Conservation (phyloP, 2,329 filamentous ascomycete genomes). For the Capronia americana region DNA sequence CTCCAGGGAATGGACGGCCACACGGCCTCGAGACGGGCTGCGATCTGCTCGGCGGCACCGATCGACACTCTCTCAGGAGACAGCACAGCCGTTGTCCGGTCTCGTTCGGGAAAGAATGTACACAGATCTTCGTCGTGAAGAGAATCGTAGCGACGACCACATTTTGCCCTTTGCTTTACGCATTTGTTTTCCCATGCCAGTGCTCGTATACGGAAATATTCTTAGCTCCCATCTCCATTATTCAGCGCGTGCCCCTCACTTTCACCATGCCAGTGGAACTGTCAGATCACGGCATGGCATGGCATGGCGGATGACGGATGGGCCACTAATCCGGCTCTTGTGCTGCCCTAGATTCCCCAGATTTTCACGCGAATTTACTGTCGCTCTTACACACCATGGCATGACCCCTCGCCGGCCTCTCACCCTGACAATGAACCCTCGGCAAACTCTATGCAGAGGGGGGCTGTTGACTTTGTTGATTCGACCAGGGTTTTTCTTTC, state of each 20-base stretch:
- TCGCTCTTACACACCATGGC: slow-evolving; percentile 13
- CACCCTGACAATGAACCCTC: background rate
- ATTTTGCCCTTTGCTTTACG: background rate
- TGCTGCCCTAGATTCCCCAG: slow-evolving; percentile 14
- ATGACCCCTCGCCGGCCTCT: slow-evolving; percentile 20
- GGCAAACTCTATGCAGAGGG: background rate
- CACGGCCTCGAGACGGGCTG: background rate
- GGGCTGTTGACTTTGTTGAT: background rate
- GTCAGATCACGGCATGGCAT: background rate
- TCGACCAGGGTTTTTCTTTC: background rate
- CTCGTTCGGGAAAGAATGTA: background rate
- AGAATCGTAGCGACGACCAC: background rate
- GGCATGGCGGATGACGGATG: slow-evolving; percentile 1
- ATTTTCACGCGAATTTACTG: slow-evolving; percentile 9
- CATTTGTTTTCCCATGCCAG: background rate
- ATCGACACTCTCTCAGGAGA: background rate
- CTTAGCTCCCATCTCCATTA: background rate
- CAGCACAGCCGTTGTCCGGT: background rate
- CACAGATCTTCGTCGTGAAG: background rate
- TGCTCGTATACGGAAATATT: background rate
- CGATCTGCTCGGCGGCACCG: background rate
- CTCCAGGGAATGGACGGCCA: background rate
- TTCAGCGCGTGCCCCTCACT: slow-evolving; percentile 1
- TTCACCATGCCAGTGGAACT: background rate
- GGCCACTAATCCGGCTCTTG: background rate